Conservation (phyloP, 768 basidiomycete genomes). For the Leccinum incarnatum region DNA sequence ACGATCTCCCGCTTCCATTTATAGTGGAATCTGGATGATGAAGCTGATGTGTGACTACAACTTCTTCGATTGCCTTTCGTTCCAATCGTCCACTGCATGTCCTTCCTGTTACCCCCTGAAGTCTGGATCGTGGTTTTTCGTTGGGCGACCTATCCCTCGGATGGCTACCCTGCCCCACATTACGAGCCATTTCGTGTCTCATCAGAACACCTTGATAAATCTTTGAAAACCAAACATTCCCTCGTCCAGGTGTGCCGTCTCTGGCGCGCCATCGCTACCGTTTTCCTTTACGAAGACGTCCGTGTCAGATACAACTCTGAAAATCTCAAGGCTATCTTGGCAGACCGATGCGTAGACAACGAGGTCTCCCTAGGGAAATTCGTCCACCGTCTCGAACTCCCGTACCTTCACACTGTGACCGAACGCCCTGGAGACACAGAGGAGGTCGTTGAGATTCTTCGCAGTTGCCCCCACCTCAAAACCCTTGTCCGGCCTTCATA, state of each 20-base stretch:
- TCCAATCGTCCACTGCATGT: not conserved
- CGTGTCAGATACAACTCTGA: constrained; percentile 34
- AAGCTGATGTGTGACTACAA: constrained; percentile 8
- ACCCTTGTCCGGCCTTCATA: constrained; percentile 51
- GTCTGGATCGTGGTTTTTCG: constrained; percentile 53
- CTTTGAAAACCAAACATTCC: constrained; percentile 35
- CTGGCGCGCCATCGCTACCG: constrained; percentile 50
- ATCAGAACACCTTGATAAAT: constrained; percentile 28
- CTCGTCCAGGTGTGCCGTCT: constrained; percentile 55
- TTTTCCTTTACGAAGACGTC: constrained; percentile 54
- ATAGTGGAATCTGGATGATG: not conserved
- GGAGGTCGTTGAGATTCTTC: constrained; percentile 46
- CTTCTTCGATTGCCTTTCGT: not conserved
- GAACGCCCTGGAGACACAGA: constrained; percentile 26
- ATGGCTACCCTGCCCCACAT: constrained; percentile 26
- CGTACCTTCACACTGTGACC: constrained; percentile 53
- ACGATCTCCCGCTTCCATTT: not conserved
- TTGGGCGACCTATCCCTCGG: constrained; percentile 36
- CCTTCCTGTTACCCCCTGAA: constrained; percentile 44
- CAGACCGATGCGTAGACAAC: constrained; percentile 8
- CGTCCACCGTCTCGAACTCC: constrained; percentile 59
- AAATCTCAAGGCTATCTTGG: constrained; percentile 34
- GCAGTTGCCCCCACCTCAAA: constrained; percentile 47
- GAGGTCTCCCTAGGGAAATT: constrained; percentile 26
- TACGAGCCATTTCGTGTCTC: constrained; percentile 50